phyloP scores from a whole-genome alignment of 495 filamentous ascomycete genomes.

The Podospora pseudopauciseta region DNA sequence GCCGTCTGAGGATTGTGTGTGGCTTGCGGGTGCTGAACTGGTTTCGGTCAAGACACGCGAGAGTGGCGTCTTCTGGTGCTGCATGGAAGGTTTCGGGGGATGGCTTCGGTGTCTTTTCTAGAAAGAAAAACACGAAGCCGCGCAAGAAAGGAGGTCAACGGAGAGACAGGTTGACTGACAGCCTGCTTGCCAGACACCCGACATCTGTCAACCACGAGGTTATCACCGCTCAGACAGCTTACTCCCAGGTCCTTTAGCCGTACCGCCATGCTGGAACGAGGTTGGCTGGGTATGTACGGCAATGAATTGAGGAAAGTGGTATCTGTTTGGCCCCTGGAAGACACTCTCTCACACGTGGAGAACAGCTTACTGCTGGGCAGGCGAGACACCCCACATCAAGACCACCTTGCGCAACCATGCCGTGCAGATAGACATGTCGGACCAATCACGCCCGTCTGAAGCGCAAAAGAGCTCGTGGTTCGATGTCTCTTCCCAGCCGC shows the following conservation, averaged over 20 bases:
- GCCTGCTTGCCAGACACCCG: not conserved
- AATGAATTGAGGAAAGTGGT: not conserved
- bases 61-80: not conserved
- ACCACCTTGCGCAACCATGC: too few species aligned
- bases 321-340: not conserved
- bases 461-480: too few species aligned
- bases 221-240: not conserved
- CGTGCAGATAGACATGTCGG: too few species aligned
- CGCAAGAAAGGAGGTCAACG: not conserved
- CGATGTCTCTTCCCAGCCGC: too few species aligned
- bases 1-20: not conserved
- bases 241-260: not conserved
- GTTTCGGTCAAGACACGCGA: not conserved
- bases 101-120: not conserved
- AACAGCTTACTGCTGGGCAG: not conserved
- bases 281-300: not conserved
- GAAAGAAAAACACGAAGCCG: not conserved
- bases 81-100: not conserved
- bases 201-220: not conserved
- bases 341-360: not conserved
- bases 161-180: not conserved
- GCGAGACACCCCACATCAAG: not conserved
- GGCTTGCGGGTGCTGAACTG: not conserved
- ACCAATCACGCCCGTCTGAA: not conserved
- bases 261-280: not conserved